Base-by-base conservation (phyloP, 805 yeast species). In the Starmerella stigmatis region DNA sequence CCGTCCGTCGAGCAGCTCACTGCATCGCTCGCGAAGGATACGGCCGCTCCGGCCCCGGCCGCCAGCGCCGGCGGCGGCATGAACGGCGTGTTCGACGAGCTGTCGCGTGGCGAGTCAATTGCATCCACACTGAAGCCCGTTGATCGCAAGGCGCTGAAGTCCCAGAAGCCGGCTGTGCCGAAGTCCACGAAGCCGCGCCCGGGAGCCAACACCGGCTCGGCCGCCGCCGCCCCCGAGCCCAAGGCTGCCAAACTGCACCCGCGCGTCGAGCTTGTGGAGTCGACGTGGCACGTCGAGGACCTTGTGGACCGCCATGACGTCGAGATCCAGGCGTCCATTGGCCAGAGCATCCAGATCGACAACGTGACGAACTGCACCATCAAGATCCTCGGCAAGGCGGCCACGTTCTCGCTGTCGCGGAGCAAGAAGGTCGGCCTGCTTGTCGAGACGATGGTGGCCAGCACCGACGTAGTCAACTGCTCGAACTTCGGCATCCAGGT, bases 61-160 rank as follows among this genome's bases (percentile, higher is more conserved):
- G 38, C 46, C 15, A 21, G 32, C 27, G 42, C 55, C 9, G 55
- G 57, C 19, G 68, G 69, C 35, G 92, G 94, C 33, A 75, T 89
- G 68, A 72, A 71, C 54, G 97, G 97, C 2, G 95, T 92, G 12
- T 92, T 92, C 63, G 79, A 84, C n/a, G 94, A 83, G 54, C 70
- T 92, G 53, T 86, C 80, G 66, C 73, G 80, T 67, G 99, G 99
- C 49, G 83, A 79, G 54, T 68, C 66, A 37, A 81, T 92, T 57
- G 88, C 97, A 1, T 70, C 86, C 28, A 84, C 86, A 12, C 75
- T 92, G 54, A 86, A 81, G 62, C 89, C 89, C 62, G 96, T 89
- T 31, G 96, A 88, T 55, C 84, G 86, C 65, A 85, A 84, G 86
- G 86, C 96, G 19, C 95, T 86, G 65, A 86, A 86, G 66, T 85